phyloP scores from a whole-genome alignment of 2,329 filamentous ascomycete genomes.

The Chalaropsis ovoidea region DNA sequence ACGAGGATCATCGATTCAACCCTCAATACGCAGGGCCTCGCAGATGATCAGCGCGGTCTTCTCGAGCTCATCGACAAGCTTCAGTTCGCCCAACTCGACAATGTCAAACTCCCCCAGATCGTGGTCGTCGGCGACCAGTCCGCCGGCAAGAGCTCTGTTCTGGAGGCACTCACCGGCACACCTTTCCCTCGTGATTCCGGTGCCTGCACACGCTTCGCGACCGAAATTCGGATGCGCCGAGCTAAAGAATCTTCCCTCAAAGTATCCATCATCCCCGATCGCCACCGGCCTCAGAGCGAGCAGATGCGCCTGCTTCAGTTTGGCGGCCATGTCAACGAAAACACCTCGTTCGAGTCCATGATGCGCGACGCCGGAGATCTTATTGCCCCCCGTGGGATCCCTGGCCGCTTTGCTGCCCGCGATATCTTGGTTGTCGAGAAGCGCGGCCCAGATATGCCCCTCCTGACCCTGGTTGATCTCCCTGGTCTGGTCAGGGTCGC shows the following conservation, averaged over 20 bases:
- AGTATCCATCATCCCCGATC: slow-evolving; percentile 48
- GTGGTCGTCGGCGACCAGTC: slow-evolving; percentile 57
- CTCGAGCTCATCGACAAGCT: slow-evolving; percentile 49
- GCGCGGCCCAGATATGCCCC: slow-evolving; percentile 47
- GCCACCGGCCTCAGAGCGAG: slow-evolving; percentile 38
- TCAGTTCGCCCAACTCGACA: slow-evolving; percentile 44
- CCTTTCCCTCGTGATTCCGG: slow-evolving; percentile 50
- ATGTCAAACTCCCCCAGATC: slow-evolving; percentile 48
- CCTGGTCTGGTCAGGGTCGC: slow-evolving; percentile 48
- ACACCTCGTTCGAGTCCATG: slow-evolving; percentile 41
- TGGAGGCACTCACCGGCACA: slow-evolving; percentile 54
- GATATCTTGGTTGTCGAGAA: slow-evolving; percentile 51
- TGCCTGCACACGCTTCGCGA: slow-evolving; percentile 53
- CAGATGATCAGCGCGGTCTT: slow-evolving; percentile 46
- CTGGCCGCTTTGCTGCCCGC: slow-evolving; percentile 42
- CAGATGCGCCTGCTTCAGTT: slow-evolving; percentile 41
- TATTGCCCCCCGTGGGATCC: slow-evolving; percentile 42
- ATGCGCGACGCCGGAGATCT: slow-evolving; percentile 43
- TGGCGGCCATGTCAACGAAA: slow-evolving; percentile 38
- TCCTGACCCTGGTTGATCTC: slow-evolving; percentile 52
- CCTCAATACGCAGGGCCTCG: slow-evolving; percentile 41
- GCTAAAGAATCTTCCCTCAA: slow-evolving; percentile 38
- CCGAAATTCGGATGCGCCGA: slow-evolving; percentile 47
- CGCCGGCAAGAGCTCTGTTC: slow-evolving; percentile 53
- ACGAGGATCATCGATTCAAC: slow-evolving; percentile 37